These are phyloP conservation scores for Asterophora parasitica DNA, from an alignment of 768 basidiomycete genomes.

Conservation along the genomic window DNA sequence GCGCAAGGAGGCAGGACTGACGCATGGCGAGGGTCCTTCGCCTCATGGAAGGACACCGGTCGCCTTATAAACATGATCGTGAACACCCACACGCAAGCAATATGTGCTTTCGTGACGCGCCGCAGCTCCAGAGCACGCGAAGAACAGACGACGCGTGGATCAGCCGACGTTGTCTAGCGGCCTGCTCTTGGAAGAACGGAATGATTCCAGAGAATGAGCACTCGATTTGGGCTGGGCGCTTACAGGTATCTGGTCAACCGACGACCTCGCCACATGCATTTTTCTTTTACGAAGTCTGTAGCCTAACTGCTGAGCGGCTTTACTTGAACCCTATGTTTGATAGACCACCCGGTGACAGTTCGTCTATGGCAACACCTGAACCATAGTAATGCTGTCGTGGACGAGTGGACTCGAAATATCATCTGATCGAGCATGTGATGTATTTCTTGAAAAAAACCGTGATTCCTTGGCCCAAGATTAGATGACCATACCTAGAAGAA, in stretches of 20 bases:
- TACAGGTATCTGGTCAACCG: constrained; percentile 2
- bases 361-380: not conserved
- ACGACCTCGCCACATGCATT: not conserved
- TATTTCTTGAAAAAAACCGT: not conserved
- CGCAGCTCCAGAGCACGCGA: not conserved
- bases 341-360: not conserved
- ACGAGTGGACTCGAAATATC: not conserved
- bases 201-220: not conserved
- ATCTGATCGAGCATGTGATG: constrained; percentile 2
- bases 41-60: not conserved
- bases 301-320: not conserved
- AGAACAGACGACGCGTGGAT: not conserved
- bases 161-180: not conserved
- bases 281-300: not conserved
- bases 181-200: not conserved
- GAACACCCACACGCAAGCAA: not conserved
- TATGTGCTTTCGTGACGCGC: not conserved
- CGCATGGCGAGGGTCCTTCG: constrained; percentile 4
- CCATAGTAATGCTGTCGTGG: not conserved
- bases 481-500: not conserved
- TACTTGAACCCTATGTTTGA: not conserved
- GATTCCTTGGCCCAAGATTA: not conserved
- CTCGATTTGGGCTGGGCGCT: not conserved
- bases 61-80: constrained; percentile 7
- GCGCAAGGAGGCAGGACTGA: constrained; percentile 2